A percentile compares a stretch with the other conserved stretches of the same genome.
Evolutionary conservation across 2,329 filamentous ascomycete species (phyloP).

Genomic region (Pyrenophora teres): DNA sequence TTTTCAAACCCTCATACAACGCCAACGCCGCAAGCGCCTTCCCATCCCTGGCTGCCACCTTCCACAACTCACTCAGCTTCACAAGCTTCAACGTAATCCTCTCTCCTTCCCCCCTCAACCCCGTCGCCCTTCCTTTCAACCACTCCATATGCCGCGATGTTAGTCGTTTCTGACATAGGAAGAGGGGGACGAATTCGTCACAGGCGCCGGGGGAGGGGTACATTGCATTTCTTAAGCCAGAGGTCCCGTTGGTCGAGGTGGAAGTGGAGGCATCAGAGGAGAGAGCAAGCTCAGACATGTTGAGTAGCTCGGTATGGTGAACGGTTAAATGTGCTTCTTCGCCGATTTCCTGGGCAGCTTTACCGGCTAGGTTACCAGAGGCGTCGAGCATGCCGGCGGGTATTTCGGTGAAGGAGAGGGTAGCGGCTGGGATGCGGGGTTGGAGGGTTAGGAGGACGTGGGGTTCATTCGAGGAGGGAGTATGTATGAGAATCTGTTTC

Average conservation of each 20-base stretch:
- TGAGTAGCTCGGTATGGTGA: conserved; percentile 54
- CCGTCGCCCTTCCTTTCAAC: conserved; percentile 59
- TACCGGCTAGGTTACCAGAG: conserved; percentile 57
- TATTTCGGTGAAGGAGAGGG: conserved; percentile 60
- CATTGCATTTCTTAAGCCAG: not conserved
- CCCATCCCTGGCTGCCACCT: conserved; percentile 58
- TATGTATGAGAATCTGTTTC: conserved; percentile 59
- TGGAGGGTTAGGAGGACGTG: conserved; percentile 61
- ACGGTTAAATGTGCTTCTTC: conserved; percentile 63
- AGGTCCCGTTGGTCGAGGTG: too few species aligned
- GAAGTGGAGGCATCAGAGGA: too few species aligned
- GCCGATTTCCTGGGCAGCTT: conserved; percentile 61
- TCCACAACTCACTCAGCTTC: conserved; percentile 58
- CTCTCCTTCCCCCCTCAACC: conserved; percentile 60
- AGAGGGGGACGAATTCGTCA: conserved; percentile 64
- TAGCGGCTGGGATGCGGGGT: conserved; percentile 61
- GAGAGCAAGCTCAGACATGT: conserved; percentile 62
- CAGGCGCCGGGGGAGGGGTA: conserved; percentile 51
- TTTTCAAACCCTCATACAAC: conserved; percentile 58
- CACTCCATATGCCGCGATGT: conserved; percentile 54
- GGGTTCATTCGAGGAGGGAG: conserved; percentile 47
- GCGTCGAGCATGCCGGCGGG: conserved; percentile 67
- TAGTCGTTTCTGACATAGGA: conserved; percentile 60
- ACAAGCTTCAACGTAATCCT: conserved; percentile 64
- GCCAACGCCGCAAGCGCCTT: conserved; percentile 62